Evolutionary conservation across 2,329 filamentous ascomycete species (phyloP), one percentile per base, ranked within the genome.

Genomic region (Microdochium bolleyi): DNA sequence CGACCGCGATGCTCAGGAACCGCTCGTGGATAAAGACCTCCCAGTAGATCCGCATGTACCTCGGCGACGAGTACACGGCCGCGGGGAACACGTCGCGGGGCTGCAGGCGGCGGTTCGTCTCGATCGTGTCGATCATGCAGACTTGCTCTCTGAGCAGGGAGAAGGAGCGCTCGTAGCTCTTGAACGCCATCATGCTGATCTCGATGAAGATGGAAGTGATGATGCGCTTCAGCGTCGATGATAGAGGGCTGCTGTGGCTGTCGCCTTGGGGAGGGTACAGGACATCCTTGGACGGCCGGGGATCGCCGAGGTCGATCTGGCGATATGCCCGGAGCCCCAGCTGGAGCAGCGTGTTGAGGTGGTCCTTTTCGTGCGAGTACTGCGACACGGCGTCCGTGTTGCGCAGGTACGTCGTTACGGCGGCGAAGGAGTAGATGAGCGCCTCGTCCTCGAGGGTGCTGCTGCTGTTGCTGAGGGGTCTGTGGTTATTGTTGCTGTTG

Each of bases 21-120:
- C 79, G 73, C 59, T 82, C 79, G 54, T 81, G 77, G 30, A 82
- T 77, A 57, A 76, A 81, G 13, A 72, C 72, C 56, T 79, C 72
- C 77, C 78, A 82, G 60, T 81, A 80, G 1, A 79, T 62, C 2
- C 78, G 68, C 55, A 79, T 75, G 49, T 73, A 61, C 49, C 68
- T 64, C 24, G 71, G 68, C 5, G 50, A 30, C 32, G 52, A 52
- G 52, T 34, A 19, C 10, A 24, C 14, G 50, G 46, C 52, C 48
- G 46, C 51, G 57, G 60, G 27, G 60, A 57, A 32, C 61, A 54
- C 56, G 13, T 58, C 53, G 24, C 69, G 62, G 51, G 76, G 72
- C 2, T 68, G 41, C 41, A 46, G 41, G 3, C 41, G n/a, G 41
- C 41, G 58, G 53, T 74, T 70, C 19, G 76, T 67, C 11, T 72